Conservation (phyloP, 768 basidiomycete genomes). For the Naganishia antarctica region DNA sequence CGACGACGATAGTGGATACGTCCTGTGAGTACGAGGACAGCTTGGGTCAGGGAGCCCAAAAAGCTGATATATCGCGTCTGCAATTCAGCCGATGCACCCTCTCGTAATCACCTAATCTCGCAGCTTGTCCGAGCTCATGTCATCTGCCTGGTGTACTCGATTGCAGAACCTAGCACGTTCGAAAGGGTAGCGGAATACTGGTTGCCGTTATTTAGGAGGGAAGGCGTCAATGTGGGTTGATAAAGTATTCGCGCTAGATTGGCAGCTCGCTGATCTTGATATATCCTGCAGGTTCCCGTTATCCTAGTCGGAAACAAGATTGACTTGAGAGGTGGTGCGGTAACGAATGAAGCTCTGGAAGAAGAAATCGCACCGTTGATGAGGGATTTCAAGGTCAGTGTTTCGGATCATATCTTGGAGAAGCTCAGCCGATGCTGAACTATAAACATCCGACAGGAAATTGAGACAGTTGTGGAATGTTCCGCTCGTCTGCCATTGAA, state of each 20-base stretch:
- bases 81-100: conserved; percentile 69
- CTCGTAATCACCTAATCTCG: conserved; percentile 80
- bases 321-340: conserved; percentile 83
- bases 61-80: conserved; percentile 21
- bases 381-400: conserved; percentile 89
- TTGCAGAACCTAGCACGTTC: conserved; percentile 93
- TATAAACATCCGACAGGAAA: conserved; percentile 61
- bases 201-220: conserved; percentile 88
- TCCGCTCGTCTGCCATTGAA: conserved; percentile 87
- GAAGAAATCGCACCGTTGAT: conserved; percentile 95
- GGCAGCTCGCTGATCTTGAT: neutral
- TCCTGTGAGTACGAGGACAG: conserved; percentile 61
- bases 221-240: conserved; percentile 81
- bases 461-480: conserved; percentile 90
- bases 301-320: conserved; percentile 99
- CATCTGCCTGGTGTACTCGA: conserved; percentile 94
- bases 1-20: conserved; percentile 95
- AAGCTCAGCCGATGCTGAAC: neutral
- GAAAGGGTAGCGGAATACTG: conserved; percentile 97
- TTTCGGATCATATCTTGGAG: conserved; percentile 4
- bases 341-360: conserved; percentile 88
- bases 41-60: neutral
- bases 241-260: neutral
- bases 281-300: conserved; percentile 69
- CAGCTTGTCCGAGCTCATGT: conserved; percentile 97